phyloP scores from a whole-genome alignment of 805 yeast species.

The Kregervanrija delftensis region DNA sequence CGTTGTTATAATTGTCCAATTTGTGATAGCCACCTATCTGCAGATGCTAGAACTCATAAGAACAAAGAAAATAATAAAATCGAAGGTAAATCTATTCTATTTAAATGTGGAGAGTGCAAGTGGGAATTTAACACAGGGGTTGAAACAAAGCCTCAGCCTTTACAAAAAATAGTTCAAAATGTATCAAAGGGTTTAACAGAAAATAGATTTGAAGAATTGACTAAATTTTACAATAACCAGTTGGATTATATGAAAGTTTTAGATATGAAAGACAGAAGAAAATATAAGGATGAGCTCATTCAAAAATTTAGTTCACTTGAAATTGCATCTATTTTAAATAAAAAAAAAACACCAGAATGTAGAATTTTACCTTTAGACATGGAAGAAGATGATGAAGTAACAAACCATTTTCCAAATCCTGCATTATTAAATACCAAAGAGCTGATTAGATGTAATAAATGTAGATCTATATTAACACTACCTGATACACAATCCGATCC shows the following conservation, averaged over 20 bases:
- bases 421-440: too few relatives aligned
- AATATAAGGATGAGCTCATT: constrained; percentile 10
- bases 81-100: constrained; percentile 30
- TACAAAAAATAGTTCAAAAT: constrained; percentile 23
- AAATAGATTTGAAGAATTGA: constrained; percentile 10
- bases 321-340: constrained; percentile 13
- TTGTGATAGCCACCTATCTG: too few relatives aligned
- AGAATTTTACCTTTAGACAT: neutral
- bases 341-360: constrained; percentile 5
- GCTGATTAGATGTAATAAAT: too few relatives aligned
- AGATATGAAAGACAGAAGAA: constrained; percentile 4
- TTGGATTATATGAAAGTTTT: constrained; percentile 11
- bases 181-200: constrained; percentile 9
- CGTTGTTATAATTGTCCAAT: too few relatives aligned
- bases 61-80: constrained; percentile 1
- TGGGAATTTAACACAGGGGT: constrained; percentile 32
- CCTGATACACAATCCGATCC: too few relatives aligned
- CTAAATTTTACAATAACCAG: constrained; percentile 12
- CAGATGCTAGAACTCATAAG: too few relatives aligned
- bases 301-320: constrained; percentile 16
- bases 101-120: constrained; percentile 31
- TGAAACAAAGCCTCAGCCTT: constrained; percentile 35
- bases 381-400: neutral
- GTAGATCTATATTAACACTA: too few relatives aligned
- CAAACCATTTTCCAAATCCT: too few relatives aligned